Evolutionary conservation across 1,284 basidiomycete genomes (phyloP), one percentile per base, ranked within the genome.

Genomic region (Meripilus lineatus): DNA sequence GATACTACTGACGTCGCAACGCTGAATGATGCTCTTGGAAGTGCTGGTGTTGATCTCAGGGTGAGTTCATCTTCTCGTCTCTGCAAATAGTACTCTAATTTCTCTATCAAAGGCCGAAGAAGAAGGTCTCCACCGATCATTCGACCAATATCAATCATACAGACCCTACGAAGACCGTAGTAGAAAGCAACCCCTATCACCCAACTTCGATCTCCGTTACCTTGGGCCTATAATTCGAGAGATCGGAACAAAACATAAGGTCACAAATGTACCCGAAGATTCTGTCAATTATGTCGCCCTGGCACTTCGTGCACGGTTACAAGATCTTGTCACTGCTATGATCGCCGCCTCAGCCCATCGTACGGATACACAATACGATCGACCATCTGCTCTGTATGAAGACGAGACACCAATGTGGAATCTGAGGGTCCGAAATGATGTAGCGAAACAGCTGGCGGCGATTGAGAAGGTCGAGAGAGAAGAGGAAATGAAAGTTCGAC

Each of bases 381-480:
- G 78, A 15, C 65, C 79, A 1, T 78, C 86, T 2, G 77, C 79
- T 10, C 53, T 77, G 34, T 88, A 87, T 51, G 72, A 75, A 39
- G 77, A 82, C 40, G 64, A 67, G 5, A 71, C 72, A 4, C 84
- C 89, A 1, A 89, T 91, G 81, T 93, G 89, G 87, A 75, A 77
- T 45, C 71, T 89, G 44, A 64, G 80, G 13, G 74, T 93, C 2
- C 74, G 83, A 20, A 79, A 74, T 26, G 88, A 92, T 56, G 74
- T 86, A 8, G 79, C 74, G 25, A 90, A 89, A 62, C 83, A 89
- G 62, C 67, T 91, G 1, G 73, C 75, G 0, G 77, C 77, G 6
- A 65, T 93, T 14, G 89, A 92, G 63, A 78, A 76, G 48, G 73
- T 76, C 3, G 89, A 93, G 57, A 67, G 86, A 32, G 89, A 91